phyloP scores from a whole-genome alignment of 2,329 filamentous ascomycete genomes.

The Ophiostoma montium region DNA sequence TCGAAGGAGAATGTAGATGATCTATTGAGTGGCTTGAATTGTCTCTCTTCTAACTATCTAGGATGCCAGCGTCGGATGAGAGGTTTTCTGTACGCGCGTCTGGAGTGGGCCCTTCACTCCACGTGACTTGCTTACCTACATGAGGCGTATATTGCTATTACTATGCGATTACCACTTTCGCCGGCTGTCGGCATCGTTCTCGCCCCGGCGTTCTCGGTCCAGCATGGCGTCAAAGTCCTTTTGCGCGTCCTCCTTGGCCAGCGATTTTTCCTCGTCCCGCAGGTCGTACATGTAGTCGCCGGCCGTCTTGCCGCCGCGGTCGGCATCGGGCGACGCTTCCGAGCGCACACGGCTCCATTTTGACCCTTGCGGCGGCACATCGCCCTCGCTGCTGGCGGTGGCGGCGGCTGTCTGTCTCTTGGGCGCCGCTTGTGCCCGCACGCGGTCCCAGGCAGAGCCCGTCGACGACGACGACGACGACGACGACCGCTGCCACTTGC shows the following conservation, averaged over 20 bases:
- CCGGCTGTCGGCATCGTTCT: neutral
- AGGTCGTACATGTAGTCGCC: constrained; percentile 8
- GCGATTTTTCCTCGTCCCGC: constrained; percentile 7
- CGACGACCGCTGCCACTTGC: neutral
- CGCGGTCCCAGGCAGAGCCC: constrained; percentile 14
- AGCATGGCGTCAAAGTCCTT: constrained; percentile 16
- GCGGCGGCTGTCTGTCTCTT: neutral
- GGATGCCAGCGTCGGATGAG: too few relatives aligned
- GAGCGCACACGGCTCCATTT: neutral
- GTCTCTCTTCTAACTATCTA: too few relatives aligned
- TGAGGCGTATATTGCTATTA: neutral
- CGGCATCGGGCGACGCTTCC: neutral
- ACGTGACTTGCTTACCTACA: too few relatives aligned
- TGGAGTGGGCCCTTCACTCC: too few relatives aligned
- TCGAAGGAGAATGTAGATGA: too few relatives aligned
- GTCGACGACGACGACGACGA: neutral
- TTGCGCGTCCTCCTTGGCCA: constrained; percentile 11
- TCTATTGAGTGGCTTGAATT: too few relatives aligned
- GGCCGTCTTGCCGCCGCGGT: neutral
- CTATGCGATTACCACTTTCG: neutral
- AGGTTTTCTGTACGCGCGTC: too few relatives aligned
- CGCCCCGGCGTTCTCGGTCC: constrained; percentile 14
- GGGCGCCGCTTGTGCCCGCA: constrained; percentile 6
- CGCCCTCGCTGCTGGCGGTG: neutral
- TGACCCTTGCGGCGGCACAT: neutral